These are phyloP conservation scores for Penicillium paxilli DNA, from an alignment of 495 filamentous ascomycete species.

Conservation along the genomic window DNA sequence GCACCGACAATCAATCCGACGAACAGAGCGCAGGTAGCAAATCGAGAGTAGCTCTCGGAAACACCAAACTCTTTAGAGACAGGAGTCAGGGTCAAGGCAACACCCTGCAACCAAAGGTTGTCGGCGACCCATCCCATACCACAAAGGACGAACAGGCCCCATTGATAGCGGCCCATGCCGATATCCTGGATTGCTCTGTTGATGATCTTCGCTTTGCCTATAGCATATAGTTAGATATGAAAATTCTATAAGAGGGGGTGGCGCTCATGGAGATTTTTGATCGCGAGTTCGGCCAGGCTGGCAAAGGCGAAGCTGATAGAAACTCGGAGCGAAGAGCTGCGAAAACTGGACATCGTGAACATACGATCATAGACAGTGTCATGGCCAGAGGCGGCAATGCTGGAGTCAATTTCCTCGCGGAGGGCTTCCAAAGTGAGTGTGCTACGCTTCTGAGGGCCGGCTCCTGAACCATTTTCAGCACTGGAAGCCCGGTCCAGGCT, in stretches of 20 bases:
- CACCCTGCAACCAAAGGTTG: slow-evolving; percentile 50
- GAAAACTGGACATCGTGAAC: slow-evolving; percentile 20
- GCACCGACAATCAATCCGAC: slow-evolving; percentile 50
- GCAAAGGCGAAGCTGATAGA: not conserved
- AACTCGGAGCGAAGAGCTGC: not conserved
- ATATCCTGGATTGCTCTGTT: slow-evolving; percentile 54
- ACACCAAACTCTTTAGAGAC: slow-evolving; percentile 48
- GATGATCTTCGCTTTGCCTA: slow-evolving; percentile 32
- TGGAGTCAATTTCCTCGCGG: slow-evolving; percentile 48
- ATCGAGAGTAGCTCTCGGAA: slow-evolving; percentile 39
- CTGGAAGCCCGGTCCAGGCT: slow-evolving; percentile 31
- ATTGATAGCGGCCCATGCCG: slow-evolving; percentile 84
- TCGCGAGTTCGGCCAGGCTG: not conserved
- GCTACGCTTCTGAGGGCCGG: slow-evolving; percentile 19
- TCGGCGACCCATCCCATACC: slow-evolving; percentile 75
- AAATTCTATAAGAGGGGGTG: slow-evolving; percentile 7
- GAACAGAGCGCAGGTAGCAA: slow-evolving; percentile 47
- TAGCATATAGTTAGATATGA: not conserved
- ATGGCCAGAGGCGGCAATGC: slow-evolving; percentile 44
- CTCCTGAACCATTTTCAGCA: slow-evolving; percentile 32
- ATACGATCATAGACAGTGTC: slow-evolving; percentile 56
- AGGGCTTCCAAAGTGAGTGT: slow-evolving; percentile 48
- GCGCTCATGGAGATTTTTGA: not conserved
- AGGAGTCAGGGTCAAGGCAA: slow-evolving; percentile 47
- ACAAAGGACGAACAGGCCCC: slow-evolving; percentile 73